Evolutionary conservation across 768 basidiomycete species (phyloP).

Genomic region (Leucosporidium creatinivorum): DNA sequence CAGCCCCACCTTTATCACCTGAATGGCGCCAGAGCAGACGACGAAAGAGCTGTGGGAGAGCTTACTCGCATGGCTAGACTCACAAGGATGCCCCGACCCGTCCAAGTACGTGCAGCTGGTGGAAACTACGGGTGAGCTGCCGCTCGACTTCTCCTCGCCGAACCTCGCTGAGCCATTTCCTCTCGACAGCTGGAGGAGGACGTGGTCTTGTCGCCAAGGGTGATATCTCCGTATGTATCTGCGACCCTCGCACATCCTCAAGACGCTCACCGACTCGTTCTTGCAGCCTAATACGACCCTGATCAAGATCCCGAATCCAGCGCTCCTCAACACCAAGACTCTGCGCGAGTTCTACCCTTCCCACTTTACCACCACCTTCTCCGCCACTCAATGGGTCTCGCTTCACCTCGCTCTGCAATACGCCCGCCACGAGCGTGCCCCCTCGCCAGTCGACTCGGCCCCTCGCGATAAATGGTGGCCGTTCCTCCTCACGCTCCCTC

Average conservation of each 20-base stretch:
- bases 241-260: too few species aligned
- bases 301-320: conserved; percentile 62
- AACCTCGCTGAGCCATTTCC: neutral
- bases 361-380: conserved; percentile 41
- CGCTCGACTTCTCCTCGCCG: neutral
- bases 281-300: conserved; percentile 52
- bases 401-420: conserved; percentile 65
- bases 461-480: conserved; percentile 45
- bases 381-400: conserved; percentile 67
- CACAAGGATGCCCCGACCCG: neutral
- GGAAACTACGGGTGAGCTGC: conserved; percentile 16
- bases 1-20: too few species aligned
- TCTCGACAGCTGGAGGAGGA: conserved; percentile 10
- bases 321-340: conserved; percentile 66
- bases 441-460: conserved; percentile 47
- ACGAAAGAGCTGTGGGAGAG: neutral
- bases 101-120: conserved; percentile 13
- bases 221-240: conserved; percentile 1
- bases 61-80: neutral
- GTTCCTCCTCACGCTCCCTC: conserved; percentile 71
- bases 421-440: conserved; percentile 29
- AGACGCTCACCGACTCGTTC: neutral
- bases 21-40: neutral
- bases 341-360: conserved; percentile 56
- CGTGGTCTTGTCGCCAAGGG: conserved; percentile 26